These are phyloP conservation scores for Boletus sp. DNA, from an alignment of 1,284 basidiomycete species.

Conservation along the genomic window DNA sequence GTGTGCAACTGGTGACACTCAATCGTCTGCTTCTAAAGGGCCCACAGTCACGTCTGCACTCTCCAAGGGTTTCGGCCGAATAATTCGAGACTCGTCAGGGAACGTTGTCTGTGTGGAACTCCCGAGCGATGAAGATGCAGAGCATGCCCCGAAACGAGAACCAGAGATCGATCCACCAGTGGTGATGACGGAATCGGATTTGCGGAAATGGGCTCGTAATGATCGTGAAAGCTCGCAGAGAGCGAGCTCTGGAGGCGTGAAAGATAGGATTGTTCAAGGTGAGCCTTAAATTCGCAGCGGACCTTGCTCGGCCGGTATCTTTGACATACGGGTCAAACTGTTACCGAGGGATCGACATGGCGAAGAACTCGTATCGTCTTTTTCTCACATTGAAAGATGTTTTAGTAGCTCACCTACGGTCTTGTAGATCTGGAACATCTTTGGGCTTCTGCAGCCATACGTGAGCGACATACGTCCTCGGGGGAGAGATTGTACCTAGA, in stretches of 20 bases:
- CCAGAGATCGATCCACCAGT: conserved; percentile 30
- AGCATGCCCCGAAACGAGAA: conserved; percentile 20
- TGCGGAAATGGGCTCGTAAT: conserved; percentile 20
- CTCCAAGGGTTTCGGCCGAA: conserved; percentile 78
- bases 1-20: background rate
- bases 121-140: conserved; percentile 47
- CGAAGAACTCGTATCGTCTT: background rate
- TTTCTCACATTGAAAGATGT: background rate
- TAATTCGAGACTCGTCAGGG: conserved; percentile 81
- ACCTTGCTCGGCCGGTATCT: background rate
- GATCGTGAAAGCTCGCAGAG: background rate
- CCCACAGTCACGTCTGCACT: conserved; percentile 28
- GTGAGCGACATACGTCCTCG: conserved; percentile 62
- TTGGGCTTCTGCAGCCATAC: conserved; percentile 40
- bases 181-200: conserved; percentile 15
- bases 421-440: conserved; percentile 45
- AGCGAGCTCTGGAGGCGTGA: background rate
- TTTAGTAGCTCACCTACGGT: conserved; percentile 12
- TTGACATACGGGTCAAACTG: background rate
- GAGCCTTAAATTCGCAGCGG: conserved; percentile 20
- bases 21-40: conserved; percentile 3
- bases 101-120: conserved; percentile 78
- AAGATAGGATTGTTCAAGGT: conserved; percentile 35
- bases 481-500: conserved; percentile 71
- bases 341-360: background rate